Base-by-base conservation (phyloP, 2,329 filamentous ascomycete genomes). In the Ophiostoma populinum region DNA sequence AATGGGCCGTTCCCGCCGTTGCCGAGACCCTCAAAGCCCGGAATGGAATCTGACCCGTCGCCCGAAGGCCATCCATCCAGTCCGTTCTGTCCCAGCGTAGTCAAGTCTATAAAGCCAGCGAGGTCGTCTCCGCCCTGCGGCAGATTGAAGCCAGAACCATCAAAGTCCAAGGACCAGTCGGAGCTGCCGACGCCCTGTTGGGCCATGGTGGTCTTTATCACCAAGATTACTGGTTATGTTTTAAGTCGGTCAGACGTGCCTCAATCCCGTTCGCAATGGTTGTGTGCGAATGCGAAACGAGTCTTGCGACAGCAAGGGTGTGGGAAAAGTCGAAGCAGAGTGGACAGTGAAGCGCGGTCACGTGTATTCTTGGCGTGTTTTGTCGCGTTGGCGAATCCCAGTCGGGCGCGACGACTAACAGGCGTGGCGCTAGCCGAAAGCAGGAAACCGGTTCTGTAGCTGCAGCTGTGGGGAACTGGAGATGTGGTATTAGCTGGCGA, bases 141-240 rank as follows among this genome's bases (percentile, higher is more conserved):
- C 16, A 44, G 22, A 11, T 36, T 30, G n/a, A 39, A 43, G 10
- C n/a, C 25, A 17, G 13, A 37, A 24, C 17, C 36, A 20, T 37
- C 43, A 27, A 28, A 43, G 28, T 30, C 29, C 21, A 40, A 27
- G 31, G 37, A 36, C 43, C 43, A 45, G 21, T 38, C 38, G 33
- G 34, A 6, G 21, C 36, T 32, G 3, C 39, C 41, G 22, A 32
- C 32, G 27, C 41, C 41, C 39, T 42, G 41, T 21, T 43, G 43
- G 41, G 43, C 40, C 43, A 45, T 45, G 27, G 22, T 38, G 32
- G n/a, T 31, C 31, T 24, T 35, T 33, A 38, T 38, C 31, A 38
- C 21, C 36, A 20, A 24, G 17, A 29, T 30, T 27, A 32, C 30
- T 22, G n/a, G n/a, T n/a, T n/a, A n/a, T n/a, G n/a, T n/a, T n/a